Conservation (phyloP, 768 basidiomycete species). For the Kondoa subrosea region DNA sequence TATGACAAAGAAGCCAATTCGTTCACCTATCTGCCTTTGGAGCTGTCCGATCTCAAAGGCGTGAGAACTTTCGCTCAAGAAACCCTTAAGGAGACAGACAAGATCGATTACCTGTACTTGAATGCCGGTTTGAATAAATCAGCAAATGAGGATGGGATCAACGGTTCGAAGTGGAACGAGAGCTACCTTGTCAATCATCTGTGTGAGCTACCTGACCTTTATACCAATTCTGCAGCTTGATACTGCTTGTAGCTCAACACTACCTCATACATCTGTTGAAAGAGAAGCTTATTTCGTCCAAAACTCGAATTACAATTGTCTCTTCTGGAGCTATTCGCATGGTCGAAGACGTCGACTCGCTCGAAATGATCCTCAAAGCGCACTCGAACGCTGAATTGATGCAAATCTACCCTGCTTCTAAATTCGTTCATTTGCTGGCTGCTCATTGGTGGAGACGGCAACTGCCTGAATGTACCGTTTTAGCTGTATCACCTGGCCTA, state of each 20-base stretch:
- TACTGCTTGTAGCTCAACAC: neutral
- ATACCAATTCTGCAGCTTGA: neutral
- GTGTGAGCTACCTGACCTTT: neutral
- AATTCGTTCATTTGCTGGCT: neutral
- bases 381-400: neutral
- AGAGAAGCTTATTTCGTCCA: neutral
- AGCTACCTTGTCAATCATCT: neutral
- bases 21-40: constrained; percentile 1
- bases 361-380: neutral
- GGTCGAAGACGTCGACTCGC: neutral
- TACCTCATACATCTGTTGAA: neutral
- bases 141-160: neutral
- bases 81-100: neutral
- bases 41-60: neutral
- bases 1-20: neutral
- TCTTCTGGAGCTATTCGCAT: constrained; percentile 2
- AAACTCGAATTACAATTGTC: neutral
- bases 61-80: neutral
- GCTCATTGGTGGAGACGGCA: neutral
- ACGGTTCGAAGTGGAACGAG: neutral
- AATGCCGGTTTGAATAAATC: neutral
- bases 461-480: neutral
- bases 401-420: constrained; percentile 2
- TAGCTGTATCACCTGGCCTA: neutral
- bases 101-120: neutral